Conservation (phyloP, 306 rosid species). For the Inga oerstediana region DNA sequence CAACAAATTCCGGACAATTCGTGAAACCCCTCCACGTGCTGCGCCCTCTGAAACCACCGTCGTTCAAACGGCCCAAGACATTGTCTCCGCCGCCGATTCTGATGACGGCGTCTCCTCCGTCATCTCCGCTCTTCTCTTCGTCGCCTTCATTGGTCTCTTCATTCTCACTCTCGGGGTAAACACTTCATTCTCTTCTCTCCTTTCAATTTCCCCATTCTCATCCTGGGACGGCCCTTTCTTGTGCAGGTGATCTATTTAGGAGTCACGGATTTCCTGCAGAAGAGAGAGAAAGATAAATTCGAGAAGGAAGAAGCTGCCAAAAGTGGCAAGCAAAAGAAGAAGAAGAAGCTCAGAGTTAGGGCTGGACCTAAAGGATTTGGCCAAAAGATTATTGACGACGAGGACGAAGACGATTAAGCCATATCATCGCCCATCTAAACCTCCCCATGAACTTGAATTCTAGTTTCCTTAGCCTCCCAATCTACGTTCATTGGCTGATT, state of each 20-base stretch:
- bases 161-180: slow-evolving; percentile 84
- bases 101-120: slow-evolving; percentile 52
- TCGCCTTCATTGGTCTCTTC: slow-evolving; percentile 74
- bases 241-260: slow-evolving; percentile 77
- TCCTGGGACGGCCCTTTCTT: neutral
- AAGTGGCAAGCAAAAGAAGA: slow-evolving; percentile 54
- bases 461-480: neutral
- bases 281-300: slow-evolving; percentile 83
- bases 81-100: slow-evolving; percentile 48
- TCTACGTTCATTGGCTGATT: neutral
- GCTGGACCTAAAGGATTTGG: slow-evolving; percentile 86
- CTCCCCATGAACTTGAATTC: neutral
- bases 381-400: slow-evolving; percentile 54
- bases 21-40: slow-evolving; percentile 35
- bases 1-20: slow-evolving; percentile 33
- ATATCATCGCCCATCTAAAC: neutral
- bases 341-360: slow-evolving; percentile 46
- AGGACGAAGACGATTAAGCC: slow-evolving; percentile 36
- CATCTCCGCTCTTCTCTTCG: slow-evolving; percentile 64
- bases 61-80: slow-evolving; percentile 54
- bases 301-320: slow-evolving; percentile 71
- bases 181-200: neutral
- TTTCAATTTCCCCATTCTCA: neutral
- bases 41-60: slow-evolving; percentile 41
- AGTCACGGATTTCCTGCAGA: slow-evolving; percentile 82